Base-by-base conservation (phyloP, 306 rosid species). In the Boehmeria nivea region DNA sequence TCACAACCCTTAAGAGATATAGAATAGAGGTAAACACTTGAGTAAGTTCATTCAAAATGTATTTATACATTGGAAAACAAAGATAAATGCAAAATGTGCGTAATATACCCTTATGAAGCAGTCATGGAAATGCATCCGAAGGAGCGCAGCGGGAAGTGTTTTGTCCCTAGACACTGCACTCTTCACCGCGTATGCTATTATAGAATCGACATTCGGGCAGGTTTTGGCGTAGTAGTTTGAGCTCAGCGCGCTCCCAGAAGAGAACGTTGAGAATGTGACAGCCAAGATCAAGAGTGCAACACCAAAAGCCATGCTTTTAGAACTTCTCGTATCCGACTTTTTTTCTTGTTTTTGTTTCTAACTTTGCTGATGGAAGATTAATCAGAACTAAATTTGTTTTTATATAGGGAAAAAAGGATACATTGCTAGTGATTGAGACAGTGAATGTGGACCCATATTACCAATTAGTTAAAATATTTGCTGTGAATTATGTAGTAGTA, bases 171-270 rank as follows among this genome's bases (percentile, higher is more conserved):
- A 46, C 2, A 38, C 42, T 1, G 73, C 84, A 36, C 57, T 57
- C 51, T 34, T 70, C 64, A 68, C 68, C 16, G 61, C 76, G 20
- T 68, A 28, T 21, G 74, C 17, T 16, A 70, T 70, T 3, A 78
- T 76, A 23, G 43, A 61, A 59, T 90, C 95, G 0, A 67, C 66
- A 23, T 69, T 47, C 6, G 95, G 97, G 61, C 97, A 90, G 37
- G 84, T 77, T 60, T 86, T 82, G 16, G 71, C 74, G 12, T 90
- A 86, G 73, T 86, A 63, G 65, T 90, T 81, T 24, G 55, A 72
- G 84, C 90, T 78, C 36, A 90, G 81, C 14, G 95, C 79, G 15
- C 55, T 65, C 43, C 64, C 78, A 3, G 61, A 38, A 12, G 80
- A 66, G 52, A 74, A 59, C 20, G 44, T 42, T 34, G 83, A 78